Percentiles rank a stretch among this genome's conserved stretches.
Conservation (phyloP, 2,329 filamentous ascomycete species). For the Aspergillus melleus region DNA sequence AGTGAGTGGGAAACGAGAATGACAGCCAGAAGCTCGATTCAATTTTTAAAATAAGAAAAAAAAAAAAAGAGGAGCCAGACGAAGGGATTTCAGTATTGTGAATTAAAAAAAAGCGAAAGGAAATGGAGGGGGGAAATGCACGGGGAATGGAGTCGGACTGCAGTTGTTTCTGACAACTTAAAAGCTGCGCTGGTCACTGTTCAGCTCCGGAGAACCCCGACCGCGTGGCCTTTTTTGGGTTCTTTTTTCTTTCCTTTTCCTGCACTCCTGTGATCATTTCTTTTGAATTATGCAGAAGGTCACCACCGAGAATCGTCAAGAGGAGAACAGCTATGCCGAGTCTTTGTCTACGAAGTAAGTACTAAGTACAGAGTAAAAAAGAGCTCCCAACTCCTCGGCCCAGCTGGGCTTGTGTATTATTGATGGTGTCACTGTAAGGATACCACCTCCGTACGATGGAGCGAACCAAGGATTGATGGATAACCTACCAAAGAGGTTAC, state of each 20-base stretch:
- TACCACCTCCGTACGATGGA: neutral
- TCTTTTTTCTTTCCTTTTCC: neutral
- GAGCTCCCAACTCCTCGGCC: too few species aligned
- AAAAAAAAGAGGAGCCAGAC: conserved; percentile 2
- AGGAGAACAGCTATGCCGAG: too few species aligned
- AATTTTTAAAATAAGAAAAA: conserved; percentile 2
- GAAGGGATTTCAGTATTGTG: too few species aligned
- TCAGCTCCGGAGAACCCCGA: conserved; percentile 11
- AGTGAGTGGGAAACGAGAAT: conserved; percentile 7
- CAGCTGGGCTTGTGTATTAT: too few species aligned
- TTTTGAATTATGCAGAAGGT: neutral
- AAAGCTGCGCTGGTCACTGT: neutral
- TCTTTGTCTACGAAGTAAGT: too few species aligned
- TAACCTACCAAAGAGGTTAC: too few species aligned
- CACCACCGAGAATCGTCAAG: too few species aligned
- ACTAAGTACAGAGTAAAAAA: too few species aligned
- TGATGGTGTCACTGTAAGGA: neutral
- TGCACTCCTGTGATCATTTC: neutral
- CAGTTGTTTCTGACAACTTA: neutral
- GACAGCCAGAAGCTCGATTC: neutral
- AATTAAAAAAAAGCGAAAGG: neutral
- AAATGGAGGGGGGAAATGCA: conserved; percentile 1
- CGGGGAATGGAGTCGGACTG: conserved; percentile 1
- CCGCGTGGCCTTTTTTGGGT: conserved; percentile 1
- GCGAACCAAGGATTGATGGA: neutral